phyloP scores from a whole-genome alignment of 257 asterid genomes.

The Salvia rosmarinus region DNA sequence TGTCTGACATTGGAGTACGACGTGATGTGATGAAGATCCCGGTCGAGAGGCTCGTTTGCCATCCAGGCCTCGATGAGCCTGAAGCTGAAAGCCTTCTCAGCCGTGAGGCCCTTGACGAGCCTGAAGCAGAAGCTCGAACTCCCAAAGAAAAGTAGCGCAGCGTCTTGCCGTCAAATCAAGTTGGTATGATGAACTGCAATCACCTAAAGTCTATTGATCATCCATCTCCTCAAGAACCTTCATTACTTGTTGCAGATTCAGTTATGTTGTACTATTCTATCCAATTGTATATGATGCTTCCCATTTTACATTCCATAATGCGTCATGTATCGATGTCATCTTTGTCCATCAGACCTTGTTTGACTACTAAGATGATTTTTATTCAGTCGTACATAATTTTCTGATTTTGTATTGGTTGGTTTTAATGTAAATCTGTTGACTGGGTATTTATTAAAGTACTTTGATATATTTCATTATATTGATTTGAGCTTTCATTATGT shows the following conservation, averaged over 20 bases:
- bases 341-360: background rate
- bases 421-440: background rate
- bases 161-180: no score
- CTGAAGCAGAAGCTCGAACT: background rate
- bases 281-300: no score
- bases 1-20: constrained; percentile 78
- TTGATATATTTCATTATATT: no score
- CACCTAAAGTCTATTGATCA: background rate
- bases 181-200: background rate
- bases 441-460: background rate
- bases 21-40: constrained; percentile 78
- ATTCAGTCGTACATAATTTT: background rate
- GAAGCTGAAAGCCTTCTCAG: constrained; percentile 37
- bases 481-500: no score
- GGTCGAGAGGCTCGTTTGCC: constrained; percentile 73
- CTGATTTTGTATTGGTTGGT: background rate
- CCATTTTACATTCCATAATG: no score
- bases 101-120: constrained; percentile 33
- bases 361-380: background rate
- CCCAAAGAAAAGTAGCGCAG: constrained; percentile 41
- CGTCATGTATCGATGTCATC: no score
- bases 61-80: constrained; percentile 35
- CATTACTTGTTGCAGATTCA: background rate
- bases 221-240: background rate
- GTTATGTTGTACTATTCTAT: background rate